Conservation (phyloP, 2,329 filamentous ascomycete species). For the Fusarium chuoi region DNA sequence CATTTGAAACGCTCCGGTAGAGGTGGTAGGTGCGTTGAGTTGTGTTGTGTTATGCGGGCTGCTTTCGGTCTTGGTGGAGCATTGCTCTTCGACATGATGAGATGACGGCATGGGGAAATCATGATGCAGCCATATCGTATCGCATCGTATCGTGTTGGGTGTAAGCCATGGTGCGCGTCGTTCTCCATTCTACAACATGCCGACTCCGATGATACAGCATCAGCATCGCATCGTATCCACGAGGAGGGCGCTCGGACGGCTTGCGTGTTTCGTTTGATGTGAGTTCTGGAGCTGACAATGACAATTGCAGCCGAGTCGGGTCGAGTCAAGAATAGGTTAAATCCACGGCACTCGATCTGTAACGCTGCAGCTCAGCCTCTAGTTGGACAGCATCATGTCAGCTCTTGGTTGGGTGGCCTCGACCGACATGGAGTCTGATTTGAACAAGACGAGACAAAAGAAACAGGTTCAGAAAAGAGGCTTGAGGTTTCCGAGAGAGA, state of each 20-base stretch:
- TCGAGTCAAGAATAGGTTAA: background rate
- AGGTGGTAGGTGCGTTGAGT: slow-evolving; percentile 17
- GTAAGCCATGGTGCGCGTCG: background rate
- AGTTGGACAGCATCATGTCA: slow-evolving; percentile 33
- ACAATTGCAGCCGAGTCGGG: background rate
- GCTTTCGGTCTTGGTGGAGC: slow-evolving; percentile 15
- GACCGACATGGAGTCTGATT: slow-evolving; percentile 12
- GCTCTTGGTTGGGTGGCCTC: slow-evolving; percentile 17
- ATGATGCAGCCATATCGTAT: slow-evolving; percentile 35
- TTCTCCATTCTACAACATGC: slow-evolving; percentile 15
- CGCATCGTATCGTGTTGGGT: slow-evolving; percentile 7
- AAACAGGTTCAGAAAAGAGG: slow-evolving; percentile 7
- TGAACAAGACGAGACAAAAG: slow-evolving; percentile 10
- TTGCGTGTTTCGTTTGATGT: slow-evolving; percentile 27
- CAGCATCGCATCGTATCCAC: slow-evolving; percentile 33
- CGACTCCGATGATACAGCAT: slow-evolving; percentile 30
- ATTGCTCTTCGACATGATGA: slow-evolving; percentile 11
- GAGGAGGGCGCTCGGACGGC: slow-evolving; percentile 28
- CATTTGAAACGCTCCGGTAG: slow-evolving; percentile 28
- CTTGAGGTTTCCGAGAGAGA: slow-evolving; percentile 22
- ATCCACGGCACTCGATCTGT: background rate
- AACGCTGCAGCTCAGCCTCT: slow-evolving; percentile 30
- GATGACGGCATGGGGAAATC: slow-evolving; percentile 38
- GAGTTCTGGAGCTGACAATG: background rate
- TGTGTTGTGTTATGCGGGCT: slow-evolving; percentile 2